These are phyloP conservation scores for Globisporangium recalcitrans DNA, from an alignment of 352 stramenopile species.

Conservation along the genomic window DNA sequence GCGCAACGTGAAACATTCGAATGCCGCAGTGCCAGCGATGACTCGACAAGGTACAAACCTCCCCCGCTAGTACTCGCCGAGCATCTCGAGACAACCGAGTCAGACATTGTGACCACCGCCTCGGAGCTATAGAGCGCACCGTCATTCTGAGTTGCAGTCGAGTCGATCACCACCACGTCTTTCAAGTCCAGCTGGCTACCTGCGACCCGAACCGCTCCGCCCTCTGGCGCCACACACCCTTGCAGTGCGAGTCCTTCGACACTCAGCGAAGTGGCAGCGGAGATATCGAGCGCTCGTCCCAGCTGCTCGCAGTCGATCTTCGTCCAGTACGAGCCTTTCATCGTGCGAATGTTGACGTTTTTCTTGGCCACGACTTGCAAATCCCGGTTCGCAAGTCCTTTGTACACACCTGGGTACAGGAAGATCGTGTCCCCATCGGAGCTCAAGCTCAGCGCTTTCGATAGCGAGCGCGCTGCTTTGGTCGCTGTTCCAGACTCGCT, in stretches of 20 bases:
- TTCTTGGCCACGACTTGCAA: constrained; percentile 15
- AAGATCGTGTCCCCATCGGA: constrained; percentile 34
- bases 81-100: constrained; percentile 24
- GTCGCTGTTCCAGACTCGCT: constrained; percentile 42
- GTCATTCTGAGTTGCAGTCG: constrained; percentile 19
- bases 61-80: constrained; percentile 21
- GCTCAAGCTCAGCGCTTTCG: constrained; percentile 34
- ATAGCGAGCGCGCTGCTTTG: constrained; percentile 47
- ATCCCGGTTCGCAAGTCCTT: constrained; percentile 28
- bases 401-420: constrained; percentile 54
- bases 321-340: constrained; percentile 52
- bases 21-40: constrained; percentile 1
- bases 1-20: constrained; percentile 13
- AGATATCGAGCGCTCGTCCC: constrained; percentile 16
- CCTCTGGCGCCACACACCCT: constrained; percentile 24
- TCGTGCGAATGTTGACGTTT: constrained; percentile 28
- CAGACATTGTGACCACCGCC: constrained; percentile 16
- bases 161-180: constrained; percentile 24
- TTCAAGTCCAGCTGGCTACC: constrained; percentile 15
- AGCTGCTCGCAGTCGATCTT: constrained; percentile 31
- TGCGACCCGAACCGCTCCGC: constrained; percentile 21
- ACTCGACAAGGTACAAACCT: constrained; percentile 19
- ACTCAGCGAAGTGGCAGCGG: constrained; percentile 11
- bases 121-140: constrained; percentile 26
- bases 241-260: constrained; percentile 39